Conservation (phyloP, 2,329 filamentous ascomycete species). For the Shiraia bambusicola region DNA sequence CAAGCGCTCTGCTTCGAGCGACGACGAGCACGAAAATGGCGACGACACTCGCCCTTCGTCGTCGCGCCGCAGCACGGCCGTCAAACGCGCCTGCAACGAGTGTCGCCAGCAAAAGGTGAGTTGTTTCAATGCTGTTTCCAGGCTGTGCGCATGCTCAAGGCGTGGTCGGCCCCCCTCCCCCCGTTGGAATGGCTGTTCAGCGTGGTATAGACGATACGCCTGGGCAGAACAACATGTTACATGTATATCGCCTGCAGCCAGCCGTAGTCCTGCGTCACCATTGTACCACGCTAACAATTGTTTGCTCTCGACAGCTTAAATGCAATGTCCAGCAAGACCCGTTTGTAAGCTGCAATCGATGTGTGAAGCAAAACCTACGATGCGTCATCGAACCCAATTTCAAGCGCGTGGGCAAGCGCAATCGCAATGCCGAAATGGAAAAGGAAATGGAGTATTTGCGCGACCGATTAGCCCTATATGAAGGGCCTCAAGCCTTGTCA, state of each 20-base stretch:
- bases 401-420: conserved; percentile 79
- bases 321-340: conserved; percentile 83
- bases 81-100: conserved; percentile 79
- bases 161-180: no score
- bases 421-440: conserved; percentile 83
- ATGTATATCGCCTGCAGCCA: neutral
- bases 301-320: conserved; percentile 62
- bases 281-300: conserved; percentile 18
- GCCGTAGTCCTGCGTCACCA: conserved; percentile 2
- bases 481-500: conserved; percentile 51
- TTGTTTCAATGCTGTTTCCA: conserved; percentile 1
- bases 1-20: conserved; percentile 42
- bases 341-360: conserved; percentile 75
- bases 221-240: neutral
- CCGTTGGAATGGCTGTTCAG: neutral
- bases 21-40: conserved; percentile 39
- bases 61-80: conserved; percentile 37
- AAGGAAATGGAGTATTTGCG: conserved; percentile 68
- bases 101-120: conserved; percentile 82
- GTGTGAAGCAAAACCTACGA: conserved; percentile 74
- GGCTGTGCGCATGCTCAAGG: neutral
- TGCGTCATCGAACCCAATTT: conserved; percentile 89
- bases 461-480: conserved; percentile 60
- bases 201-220: neutral
- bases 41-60: conserved; percentile 30